phyloP scores from a whole-genome alignment of 805 yeast genomes.

The Metschnikowia kunwiensis region DNA sequence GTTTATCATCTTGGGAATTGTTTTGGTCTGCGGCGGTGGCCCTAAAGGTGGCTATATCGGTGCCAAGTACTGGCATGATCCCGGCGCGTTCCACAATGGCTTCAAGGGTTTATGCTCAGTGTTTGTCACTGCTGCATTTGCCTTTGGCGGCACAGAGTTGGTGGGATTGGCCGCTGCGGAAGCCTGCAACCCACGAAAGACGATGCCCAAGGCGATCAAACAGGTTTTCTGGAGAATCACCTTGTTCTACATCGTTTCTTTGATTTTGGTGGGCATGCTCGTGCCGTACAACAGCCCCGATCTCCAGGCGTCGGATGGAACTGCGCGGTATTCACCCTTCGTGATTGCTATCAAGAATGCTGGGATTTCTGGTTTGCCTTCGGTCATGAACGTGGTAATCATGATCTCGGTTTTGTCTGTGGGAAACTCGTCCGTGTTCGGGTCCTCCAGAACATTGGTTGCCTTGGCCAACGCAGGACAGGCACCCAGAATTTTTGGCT shows the following conservation, averaged over 20 bases:
- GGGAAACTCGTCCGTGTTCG: conserved; percentile 72
- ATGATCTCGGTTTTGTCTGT: conserved; percentile 70
- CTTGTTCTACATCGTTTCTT: conserved; percentile 51
- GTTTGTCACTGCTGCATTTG: conserved; percentile 60
- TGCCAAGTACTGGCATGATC: conserved; percentile 54
- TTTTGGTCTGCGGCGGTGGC: conserved; percentile 59
- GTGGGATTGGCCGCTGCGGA: conserved; percentile 67
- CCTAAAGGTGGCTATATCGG: conserved; percentile 53
- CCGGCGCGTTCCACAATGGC: conserved; percentile 55
- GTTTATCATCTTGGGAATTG: conserved; percentile 53
- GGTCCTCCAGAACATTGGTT: conserved; percentile 65
- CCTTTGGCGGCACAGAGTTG: conserved; percentile 66
- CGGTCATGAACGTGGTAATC: conserved; percentile 71
- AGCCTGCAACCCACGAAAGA: conserved; percentile 56
- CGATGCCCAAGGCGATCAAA: conserved; percentile 62
- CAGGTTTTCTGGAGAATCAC: conserved; percentile 65
- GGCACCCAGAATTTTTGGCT: conserved; percentile 52
- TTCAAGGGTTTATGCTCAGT: conserved; percentile 63
- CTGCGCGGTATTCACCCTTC: conserved; percentile 61
- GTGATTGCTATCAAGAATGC: conserved; percentile 65
- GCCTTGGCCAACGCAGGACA: conserved; percentile 69
- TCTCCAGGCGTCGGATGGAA: conserved; percentile 51
- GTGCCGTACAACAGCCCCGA: conserved; percentile 51
- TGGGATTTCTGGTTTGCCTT: conserved; percentile 63
- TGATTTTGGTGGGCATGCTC: conserved; percentile 39